These are phyloP conservation scores for Naumovozyma dairenensis DNA, from an alignment of 805 yeast species.

Conservation along the genomic window DNA sequence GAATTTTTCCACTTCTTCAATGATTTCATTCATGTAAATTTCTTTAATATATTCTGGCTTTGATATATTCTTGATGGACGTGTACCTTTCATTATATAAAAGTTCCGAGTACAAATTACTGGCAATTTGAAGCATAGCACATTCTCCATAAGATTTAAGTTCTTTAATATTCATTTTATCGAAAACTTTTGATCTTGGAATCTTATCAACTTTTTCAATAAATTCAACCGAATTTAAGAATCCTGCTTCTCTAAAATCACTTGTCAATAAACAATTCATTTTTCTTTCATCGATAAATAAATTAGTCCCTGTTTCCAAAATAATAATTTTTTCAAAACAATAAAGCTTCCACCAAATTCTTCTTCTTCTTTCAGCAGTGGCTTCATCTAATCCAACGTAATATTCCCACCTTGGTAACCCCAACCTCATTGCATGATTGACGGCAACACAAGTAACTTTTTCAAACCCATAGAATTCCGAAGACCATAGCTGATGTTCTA, in stretches of 20 bases:
- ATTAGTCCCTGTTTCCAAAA: slow-evolving; percentile 11
- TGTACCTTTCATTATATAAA: slow-evolving; percentile 19
- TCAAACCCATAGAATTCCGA: slow-evolving; percentile 17
- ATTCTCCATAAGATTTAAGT: slow-evolving; percentile 15
- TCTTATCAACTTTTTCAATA: slow-evolving; percentile 8
- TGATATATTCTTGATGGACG: slow-evolving; percentile 21
- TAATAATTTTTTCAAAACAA: slow-evolving; percentile 15
- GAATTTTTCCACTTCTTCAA: slow-evolving; percentile 9
- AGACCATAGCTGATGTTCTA: slow-evolving; percentile 20
- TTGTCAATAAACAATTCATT: slow-evolving; percentile 21
- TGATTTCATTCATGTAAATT: slow-evolving; percentile 13
- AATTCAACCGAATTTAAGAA: slow-evolving; percentile 17
- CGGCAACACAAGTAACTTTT: slow-evolving; percentile 16
- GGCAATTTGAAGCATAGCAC: slow-evolving; percentile 12
- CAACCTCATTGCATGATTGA: slow-evolving; percentile 16
- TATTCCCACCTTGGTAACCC: slow-evolving; percentile 29
- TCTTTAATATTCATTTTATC: slow-evolving; percentile 9
- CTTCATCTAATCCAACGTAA: slow-evolving; percentile 27
- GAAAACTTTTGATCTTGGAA: slow-evolving; percentile 7
- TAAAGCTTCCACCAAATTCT: slow-evolving; percentile 25
- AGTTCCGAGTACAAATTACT: slow-evolving; percentile 16
- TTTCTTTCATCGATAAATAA: slow-evolving; percentile 16
- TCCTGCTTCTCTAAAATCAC: slow-evolving; percentile 17
- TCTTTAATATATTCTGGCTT: slow-evolving; percentile 13
- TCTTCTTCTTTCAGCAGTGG: slow-evolving; percentile 23